These are phyloP conservation scores for Parastagonospora avenae DNA, from an alignment of 2,329 filamentous ascomycete species.

Conservation along the genomic window DNA sequence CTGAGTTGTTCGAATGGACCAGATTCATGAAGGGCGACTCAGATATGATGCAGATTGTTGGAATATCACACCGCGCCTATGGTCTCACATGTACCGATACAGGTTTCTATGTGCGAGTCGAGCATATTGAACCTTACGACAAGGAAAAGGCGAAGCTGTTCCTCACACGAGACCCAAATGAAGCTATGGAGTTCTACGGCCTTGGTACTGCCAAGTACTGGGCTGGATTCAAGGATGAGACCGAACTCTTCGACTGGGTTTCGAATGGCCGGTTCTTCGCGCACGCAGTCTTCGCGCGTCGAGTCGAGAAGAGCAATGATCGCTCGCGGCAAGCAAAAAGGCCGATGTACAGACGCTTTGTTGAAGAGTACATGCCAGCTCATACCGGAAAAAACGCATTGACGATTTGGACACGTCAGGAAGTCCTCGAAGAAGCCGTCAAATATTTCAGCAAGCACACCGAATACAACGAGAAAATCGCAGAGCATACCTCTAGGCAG, in stretches of 20 bases:
- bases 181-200: conserved; percentile 67
- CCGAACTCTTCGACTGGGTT: conserved; percentile 68
- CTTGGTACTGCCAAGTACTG: conserved; percentile 60
- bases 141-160: conserved; percentile 63
- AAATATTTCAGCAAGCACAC: conserved; percentile 53
- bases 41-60: conserved; percentile 72
- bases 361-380: conserved; percentile 66
- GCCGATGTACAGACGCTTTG: conserved; percentile 64
- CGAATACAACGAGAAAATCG: conserved; percentile 54
- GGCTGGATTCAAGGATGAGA: conserved; percentile 58
- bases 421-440: conserved; percentile 61
- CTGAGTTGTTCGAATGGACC: conserved; percentile 61
- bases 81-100: conserved; percentile 70
- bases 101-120: conserved; percentile 69
- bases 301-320: conserved; percentile 57
- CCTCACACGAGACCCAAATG: conserved; percentile 62
- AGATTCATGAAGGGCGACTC: conserved; percentile 73
- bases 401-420: conserved; percentile 44
- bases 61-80: conserved; percentile 65
- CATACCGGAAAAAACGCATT: conserved; percentile 49
- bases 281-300: conserved; percentile 42
- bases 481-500: conserved; percentile 44
- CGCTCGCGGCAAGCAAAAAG: conserved; percentile 61
- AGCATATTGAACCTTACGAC: conserved; percentile 68
- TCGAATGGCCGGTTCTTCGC: conserved; percentile 64